Percentiles rank a stretch among this genome's conserved stretches.
phyloP scores from a whole-genome alignment of 129 eudicot genomes.

The Helianthus tuberosus region DNA sequence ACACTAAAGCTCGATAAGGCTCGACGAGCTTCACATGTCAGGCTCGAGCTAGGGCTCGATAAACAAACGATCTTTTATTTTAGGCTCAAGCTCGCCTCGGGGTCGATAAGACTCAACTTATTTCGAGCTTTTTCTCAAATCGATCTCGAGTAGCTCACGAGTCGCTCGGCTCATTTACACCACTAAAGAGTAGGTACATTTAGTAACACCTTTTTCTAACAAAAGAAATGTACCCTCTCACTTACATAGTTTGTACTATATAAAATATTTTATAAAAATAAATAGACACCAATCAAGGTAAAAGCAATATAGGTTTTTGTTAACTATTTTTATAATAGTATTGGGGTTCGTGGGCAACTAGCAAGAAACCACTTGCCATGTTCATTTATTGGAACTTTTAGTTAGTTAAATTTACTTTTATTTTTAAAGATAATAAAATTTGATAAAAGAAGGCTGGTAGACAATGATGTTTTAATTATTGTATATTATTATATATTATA shows the following conservation, averaged over 20 bases:
- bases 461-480: constrained; percentile 1
- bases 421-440: not conserved
- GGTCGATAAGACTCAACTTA: no score
- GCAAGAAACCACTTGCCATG: constrained; percentile 18
- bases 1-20: no score
- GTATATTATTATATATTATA: not conserved
- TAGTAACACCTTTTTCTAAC: no score
- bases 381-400: not conserved
- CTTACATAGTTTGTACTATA: not conserved
- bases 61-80: no score
- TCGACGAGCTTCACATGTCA: no score
- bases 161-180: no score
- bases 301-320: not conserved
- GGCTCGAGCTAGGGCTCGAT: no score
- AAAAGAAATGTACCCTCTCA: no score
- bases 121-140: no score
- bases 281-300: not conserved
- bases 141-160: no score
- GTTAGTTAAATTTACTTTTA: constrained; percentile 1
- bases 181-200: no score
- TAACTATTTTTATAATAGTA: not conserved
- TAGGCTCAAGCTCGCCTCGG: no score
- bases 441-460: not conserved
- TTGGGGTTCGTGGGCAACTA: constrained; percentile 4
- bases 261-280: not conserved